Percentiles rank a stretch among this genome's conserved stretches.
Evolutionary conservation across 2,329 filamentous ascomycete genomes (phyloP).

Genomic region (Aphanocladium album): DNA sequence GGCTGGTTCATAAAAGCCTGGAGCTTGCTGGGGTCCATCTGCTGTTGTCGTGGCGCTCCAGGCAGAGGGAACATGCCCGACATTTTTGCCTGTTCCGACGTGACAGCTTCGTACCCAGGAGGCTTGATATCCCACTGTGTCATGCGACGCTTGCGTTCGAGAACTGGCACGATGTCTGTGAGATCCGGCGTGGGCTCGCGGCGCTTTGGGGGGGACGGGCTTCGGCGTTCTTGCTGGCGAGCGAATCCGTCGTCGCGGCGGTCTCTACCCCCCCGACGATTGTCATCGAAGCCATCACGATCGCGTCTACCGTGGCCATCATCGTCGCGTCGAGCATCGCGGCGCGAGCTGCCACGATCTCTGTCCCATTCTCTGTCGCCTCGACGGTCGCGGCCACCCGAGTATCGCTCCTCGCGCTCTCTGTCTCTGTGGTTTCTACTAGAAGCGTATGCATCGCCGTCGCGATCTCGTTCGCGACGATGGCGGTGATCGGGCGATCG

Average conservation of each 20-base stretch:
- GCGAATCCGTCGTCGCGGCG: constrained; percentile 35
- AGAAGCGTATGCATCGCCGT: constrained; percentile 89
- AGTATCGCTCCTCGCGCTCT: constrained; percentile 89
- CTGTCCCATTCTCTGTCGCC: constrained; percentile 75
- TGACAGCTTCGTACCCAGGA: constrained; percentile 95
- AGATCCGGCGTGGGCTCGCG: constrained; percentile 94
- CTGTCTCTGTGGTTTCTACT: constrained; percentile 89
- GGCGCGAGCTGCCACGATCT: constrained; percentile 57
- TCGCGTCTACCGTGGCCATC: constrained; percentile 51
- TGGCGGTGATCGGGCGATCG: constrained; percentile 74
- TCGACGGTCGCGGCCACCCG: constrained; percentile 55
- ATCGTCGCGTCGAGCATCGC: constrained; percentile 62
- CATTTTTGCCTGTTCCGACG: constrained; percentile 95
- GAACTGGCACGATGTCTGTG: constrained; percentile 74
- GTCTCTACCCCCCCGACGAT: constrained; percentile 43
- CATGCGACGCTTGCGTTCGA: constrained; percentile 83
- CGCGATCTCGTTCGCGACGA: constrained; percentile 70
- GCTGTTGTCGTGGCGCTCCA: constrained; percentile 87
- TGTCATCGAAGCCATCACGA: constrained; percentile 48
- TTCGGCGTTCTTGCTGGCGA: constrained; percentile 58
- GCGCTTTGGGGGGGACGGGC: constrained; percentile 79
- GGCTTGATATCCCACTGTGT: constrained; percentile 99
- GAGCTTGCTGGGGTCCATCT: constrained; percentile 89
- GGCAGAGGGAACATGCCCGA: constrained; percentile 99
- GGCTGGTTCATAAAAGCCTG: constrained; percentile 96